Evolutionary conservation across 2,329 filamentous ascomycete species (phyloP).

Genomic region (Apiospora malaysiana): DNA sequence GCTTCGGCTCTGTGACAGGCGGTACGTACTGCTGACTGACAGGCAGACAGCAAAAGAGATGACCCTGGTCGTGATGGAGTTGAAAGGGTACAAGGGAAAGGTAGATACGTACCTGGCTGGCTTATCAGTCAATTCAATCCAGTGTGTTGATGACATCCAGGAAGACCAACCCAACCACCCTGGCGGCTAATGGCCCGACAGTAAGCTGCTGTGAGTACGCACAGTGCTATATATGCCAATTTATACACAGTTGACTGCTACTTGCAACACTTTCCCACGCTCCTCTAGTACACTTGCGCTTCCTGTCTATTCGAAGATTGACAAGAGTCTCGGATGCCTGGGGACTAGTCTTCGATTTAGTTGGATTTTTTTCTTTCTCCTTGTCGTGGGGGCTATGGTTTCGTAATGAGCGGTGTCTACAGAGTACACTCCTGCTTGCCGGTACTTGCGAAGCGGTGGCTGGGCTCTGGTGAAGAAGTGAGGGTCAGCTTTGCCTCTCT

Average conservation of each 20-base stretch:
- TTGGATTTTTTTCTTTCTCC: neutral
- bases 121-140: neutral
- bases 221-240: neutral
- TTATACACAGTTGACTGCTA: neutral
- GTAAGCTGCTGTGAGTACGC: neutral
- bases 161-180: constrained; percentile 15
- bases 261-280: neutral
- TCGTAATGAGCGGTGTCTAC: constrained; percentile 15
- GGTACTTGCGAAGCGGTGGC: constrained; percentile 8
- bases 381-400: neutral
- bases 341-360: neutral
- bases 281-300: neutral
- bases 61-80: neutral
- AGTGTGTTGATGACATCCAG: neutral
- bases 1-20: constrained; percentile 16
- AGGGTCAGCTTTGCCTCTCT: constrained; percentile 14
- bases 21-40: neutral
- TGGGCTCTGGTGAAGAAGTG: constrained; percentile 4
- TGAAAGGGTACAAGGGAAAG: neutral
- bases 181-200: constrained; percentile 9
- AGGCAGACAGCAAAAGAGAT: neutral
- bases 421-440: neutral
- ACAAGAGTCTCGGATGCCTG: neutral
- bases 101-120: constrained; percentile 10
- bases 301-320: neutral